Evolutionary conservation across 2,329 filamentous ascomycete genomes (phyloP).

Genomic region (Pseudogymnoascus sp.): DNA sequence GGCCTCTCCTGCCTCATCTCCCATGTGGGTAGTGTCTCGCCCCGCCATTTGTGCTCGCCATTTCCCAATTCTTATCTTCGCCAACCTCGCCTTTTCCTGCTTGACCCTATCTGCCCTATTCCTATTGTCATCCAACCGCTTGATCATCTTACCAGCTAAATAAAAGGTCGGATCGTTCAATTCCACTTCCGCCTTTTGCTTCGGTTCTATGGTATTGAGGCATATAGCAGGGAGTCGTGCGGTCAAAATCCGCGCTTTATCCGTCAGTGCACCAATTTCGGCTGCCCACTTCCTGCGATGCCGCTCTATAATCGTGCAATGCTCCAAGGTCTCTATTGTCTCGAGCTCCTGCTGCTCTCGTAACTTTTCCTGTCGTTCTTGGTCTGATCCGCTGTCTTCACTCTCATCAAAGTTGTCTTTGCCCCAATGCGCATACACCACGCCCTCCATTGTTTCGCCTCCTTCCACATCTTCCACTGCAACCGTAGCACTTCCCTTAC

Average conservation of each 20-base stretch:
- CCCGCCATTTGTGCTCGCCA: neutral
- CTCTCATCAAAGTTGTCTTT: neutral
- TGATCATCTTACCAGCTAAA: neutral
- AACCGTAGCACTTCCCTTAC: neutral
- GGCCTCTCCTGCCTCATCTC: neutral
- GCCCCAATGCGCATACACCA: neutral
- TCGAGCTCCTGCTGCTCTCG: neutral
- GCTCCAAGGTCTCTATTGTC: neutral
- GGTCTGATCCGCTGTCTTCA: neutral
- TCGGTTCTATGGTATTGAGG: neutral
- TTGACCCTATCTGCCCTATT: neutral
- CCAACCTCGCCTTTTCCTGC: neutral
- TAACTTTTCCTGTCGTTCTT: neutral
- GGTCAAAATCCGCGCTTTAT: neutral
- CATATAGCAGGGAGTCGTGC: neutral
- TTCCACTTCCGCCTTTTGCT: neutral
- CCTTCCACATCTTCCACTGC: neutral
- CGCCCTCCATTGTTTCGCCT: neutral
- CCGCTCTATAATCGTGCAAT: neutral
- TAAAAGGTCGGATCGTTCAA: neutral
- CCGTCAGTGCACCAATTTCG: neutral
- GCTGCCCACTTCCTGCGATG: constrained; percentile 2
- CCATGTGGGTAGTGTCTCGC: neutral
- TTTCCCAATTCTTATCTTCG: neutral
- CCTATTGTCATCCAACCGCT: neutral